Conservation (phyloP, 2,329 filamentous ascomycete genomes). For the Penicillium sp. region DNA sequence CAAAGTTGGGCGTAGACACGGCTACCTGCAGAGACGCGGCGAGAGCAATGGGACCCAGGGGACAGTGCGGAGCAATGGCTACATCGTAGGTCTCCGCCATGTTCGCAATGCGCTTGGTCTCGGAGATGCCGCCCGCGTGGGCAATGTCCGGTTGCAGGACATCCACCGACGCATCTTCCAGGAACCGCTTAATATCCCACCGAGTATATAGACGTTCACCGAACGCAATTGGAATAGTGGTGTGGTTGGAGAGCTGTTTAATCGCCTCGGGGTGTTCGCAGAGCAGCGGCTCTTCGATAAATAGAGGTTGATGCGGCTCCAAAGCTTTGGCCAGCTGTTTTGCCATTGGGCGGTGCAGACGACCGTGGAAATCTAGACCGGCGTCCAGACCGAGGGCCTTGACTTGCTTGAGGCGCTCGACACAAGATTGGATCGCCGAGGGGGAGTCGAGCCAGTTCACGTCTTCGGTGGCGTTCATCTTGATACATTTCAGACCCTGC, state of each 20-base stretch:
- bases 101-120: constrained; percentile 65
- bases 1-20: constrained; percentile 62
- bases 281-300: constrained; percentile 72
- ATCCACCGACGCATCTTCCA: constrained; percentile 67
- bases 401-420: constrained; percentile 67
- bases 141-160: constrained; percentile 71
- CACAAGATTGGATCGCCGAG: constrained; percentile 58
- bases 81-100: constrained; percentile 74
- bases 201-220: constrained; percentile 70
- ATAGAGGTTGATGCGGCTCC: constrained; percentile 66
- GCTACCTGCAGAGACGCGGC: constrained; percentile 70
- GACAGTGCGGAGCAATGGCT: constrained; percentile 70
- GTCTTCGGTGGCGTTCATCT: constrained; percentile 80
- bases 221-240: constrained; percentile 69
- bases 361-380: constrained; percentile 77
- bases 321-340: constrained; percentile 69
- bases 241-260: constrained; percentile 61
- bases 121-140: constrained; percentile 71
- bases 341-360: constrained; percentile 74
- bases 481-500: constrained; percentile 52
- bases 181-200: constrained; percentile 71
- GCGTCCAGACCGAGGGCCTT: constrained; percentile 69
- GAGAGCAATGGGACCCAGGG: constrained; percentile 69
- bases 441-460: constrained; percentile 75
- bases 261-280: constrained; percentile 68